Evolutionary conservation across 768 basidiomycete genomes (phyloP).

Genomic region (Gymnopilus junonius): DNA sequence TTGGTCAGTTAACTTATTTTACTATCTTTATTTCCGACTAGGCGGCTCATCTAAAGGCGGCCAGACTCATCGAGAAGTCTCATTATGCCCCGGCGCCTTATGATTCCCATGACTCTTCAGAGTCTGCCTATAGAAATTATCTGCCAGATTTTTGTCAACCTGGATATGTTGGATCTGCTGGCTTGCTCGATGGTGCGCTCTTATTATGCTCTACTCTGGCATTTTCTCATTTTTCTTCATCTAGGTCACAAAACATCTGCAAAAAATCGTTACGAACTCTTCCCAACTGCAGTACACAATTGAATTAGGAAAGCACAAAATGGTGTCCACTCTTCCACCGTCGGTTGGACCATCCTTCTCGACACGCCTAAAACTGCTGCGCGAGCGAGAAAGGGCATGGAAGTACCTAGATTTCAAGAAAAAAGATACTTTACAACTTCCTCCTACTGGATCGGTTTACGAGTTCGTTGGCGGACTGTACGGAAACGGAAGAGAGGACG

Average conservation of each 20-base stretch:
- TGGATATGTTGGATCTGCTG: constrained; percentile 40
- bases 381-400: constrained; percentile 53
- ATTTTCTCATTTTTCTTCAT: constrained; percentile 4
- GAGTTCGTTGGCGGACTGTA: constrained; percentile 57
- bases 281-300: constrained; percentile 53
- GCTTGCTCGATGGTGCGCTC: constrained; percentile 33
- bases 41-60: not conserved
- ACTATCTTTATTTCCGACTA: constrained; percentile 3
- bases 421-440: constrained; percentile 40
- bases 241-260: constrained; percentile 46
- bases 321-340: constrained; percentile 41
- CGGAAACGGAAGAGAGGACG: constrained; percentile 52
- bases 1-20: not conserved
- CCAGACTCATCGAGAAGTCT: not conserved
- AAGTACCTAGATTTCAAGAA: constrained; percentile 44
- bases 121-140: constrained; percentile 44
- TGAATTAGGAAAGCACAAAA: constrained; percentile 50
- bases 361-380: constrained; percentile 44
- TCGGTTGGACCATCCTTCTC: constrained; percentile 37
- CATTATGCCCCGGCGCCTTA: constrained; percentile 23
- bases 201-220: not conserved
- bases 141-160: constrained; percentile 36
- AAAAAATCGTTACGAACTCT: constrained; percentile 41
- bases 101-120: constrained; percentile 23
- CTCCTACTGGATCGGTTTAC: constrained; percentile 51